Conservation (phyloP, 225 moss, liverwort and hornwort species). For the Bryoerythrophyllum caledonicum region DNA sequence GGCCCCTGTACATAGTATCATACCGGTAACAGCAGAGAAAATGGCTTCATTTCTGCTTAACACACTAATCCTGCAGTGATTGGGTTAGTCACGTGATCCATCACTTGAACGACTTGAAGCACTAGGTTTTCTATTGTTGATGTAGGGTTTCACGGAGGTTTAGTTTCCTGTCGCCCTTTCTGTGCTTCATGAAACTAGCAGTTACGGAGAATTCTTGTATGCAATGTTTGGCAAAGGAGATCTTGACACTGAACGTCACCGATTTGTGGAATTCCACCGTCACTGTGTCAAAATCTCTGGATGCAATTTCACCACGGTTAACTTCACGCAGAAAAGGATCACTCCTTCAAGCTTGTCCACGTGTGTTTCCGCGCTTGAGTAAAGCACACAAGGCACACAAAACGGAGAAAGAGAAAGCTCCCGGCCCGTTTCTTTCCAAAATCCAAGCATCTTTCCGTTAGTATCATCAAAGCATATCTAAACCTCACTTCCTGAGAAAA, state of each 20-base stretch:
- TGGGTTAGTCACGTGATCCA: background rate
- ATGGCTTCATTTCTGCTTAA: background rate
- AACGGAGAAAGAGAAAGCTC: background rate
- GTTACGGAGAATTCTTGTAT: no score
- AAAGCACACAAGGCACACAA: no score
- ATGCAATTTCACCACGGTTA: background rate
- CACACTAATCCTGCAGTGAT: background rate
- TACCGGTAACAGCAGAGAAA: no score
- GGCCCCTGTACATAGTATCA: background rate
- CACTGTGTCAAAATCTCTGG: no score
- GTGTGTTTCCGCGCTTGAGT: background rate
- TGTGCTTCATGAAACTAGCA: no score
- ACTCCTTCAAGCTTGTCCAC: background rate
- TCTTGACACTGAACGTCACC: no score
- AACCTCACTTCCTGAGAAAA: no score
- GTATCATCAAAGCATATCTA: no score
- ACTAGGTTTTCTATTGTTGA: no score
- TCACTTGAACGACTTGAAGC: background rate
- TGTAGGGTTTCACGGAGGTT: constrained; percentile 15
- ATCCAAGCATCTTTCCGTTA: background rate
- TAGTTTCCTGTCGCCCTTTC: no score
- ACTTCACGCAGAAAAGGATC: background rate
- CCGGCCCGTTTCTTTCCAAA: background rate
- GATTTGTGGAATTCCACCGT: no score
- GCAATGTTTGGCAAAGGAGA: no score